Evolutionary conservation across 257 asterid genomes (phyloP), one percentile per base, ranked within the genome.

Genomic region (Ehretia macrophylla): DNA sequence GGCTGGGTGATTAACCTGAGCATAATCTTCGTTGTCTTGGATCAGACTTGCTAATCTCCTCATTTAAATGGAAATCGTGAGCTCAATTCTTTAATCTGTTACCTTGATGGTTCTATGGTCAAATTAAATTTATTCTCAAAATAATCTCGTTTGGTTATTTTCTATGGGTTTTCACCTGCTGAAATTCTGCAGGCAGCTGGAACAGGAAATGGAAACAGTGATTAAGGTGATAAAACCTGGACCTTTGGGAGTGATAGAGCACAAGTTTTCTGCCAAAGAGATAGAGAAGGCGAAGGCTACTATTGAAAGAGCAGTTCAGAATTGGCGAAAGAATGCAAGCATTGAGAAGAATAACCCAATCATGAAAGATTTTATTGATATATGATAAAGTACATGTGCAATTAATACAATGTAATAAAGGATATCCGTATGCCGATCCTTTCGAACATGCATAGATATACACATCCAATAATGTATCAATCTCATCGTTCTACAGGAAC

Each of bases 181-280:
- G 17, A n/a, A n/a, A n/a, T n/a, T n/a, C 16, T 27, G 50, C 77
- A 92, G 98, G 87, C 83, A 79, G 76, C 75, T 91, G 73, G 98
- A 88, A 77, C 83, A 77, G 65, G 98, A 88, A 56, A n/a, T 88
- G 83, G 98, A 88, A 67, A 88, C 95, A 53, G 96, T 91, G 35
- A 85, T 83, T 59, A 83, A 68, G 67, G 94, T 81, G 27, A 81
- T 91, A 56, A 96, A 88, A 63, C 98, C 98, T 55, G 96, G 98
- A 17, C 96, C 96, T 5, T 59, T 91, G 78, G 98, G 98, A 65
- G 83, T 91, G 52, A 54, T 88, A 13, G 97, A 91, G 69, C 98
- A 85, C 89, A 85, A 85, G 76, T 91, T 88, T 76, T 73, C 87
- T 27, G 80, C 78, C 0, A 88, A 82, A 60, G 96, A 91, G 86